Evolutionary conservation across 345 rosid species (phyloP).

Genomic region (Erodium maritimum): DNA sequence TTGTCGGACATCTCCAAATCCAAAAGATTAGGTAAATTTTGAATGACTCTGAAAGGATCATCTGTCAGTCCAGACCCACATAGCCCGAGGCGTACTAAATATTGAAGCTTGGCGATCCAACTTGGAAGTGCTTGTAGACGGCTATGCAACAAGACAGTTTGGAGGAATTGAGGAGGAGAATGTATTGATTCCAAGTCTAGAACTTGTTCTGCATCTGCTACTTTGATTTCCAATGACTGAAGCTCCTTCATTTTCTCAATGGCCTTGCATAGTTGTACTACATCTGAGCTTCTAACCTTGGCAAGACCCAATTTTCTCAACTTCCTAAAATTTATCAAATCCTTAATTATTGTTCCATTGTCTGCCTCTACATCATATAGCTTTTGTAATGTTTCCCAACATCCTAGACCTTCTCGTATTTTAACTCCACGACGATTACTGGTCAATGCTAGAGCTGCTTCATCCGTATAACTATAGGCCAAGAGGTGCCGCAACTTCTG

Average conservation of each 20-base stretch:
- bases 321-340: neutral
- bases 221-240: neutral
- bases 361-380: neutral
- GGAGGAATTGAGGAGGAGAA: neutral
- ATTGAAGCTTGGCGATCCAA: no score
- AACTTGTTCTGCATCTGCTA: neutral
- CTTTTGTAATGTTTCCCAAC: neutral
- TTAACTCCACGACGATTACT: neutral
- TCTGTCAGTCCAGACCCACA: no score
- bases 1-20: no score
- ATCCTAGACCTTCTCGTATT: neutral
- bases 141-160: no score
- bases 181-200: neutral
- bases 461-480: neutral
- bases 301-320: conserved; percentile 1
- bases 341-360: neutral
- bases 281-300: neutral
- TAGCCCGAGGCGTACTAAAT: no score
- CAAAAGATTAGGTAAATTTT: no score
- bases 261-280: neutral
- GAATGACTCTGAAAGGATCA: no score
- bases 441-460: no score
- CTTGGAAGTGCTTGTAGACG: no score
- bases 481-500: conserved; percentile 1
- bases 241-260: neutral